Base-by-base conservation (phyloP, 2,329 filamentous ascomycete genomes). In the Colletotrichum nymphaeae region DNA sequence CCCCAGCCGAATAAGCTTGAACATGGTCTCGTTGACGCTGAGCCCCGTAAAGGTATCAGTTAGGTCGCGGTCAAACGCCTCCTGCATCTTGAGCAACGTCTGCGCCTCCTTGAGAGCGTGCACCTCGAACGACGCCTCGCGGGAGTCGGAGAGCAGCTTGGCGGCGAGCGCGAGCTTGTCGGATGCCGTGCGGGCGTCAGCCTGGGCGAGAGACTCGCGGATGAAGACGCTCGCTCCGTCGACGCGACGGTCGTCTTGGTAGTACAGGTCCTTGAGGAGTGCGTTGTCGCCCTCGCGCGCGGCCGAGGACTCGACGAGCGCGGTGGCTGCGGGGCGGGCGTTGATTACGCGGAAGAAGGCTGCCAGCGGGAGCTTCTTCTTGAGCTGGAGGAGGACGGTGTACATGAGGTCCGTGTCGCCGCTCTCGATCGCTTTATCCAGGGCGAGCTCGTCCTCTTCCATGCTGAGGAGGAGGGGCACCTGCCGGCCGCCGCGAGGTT, bases 371-470 rank as follows among this genome's bases (percentile, higher is more conserved):
- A 98, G 88, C 80, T 98, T 98, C 83, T 94, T 95, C 85, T 95
- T 97, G 49, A 99, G 86, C 74, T 96, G 93, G 8, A 97, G 85
- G 7, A 99, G 88, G 5, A 99, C 97, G 79, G 93, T 95, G 77
- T 94, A 93, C n/a, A 98, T 91, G 2, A 99, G 88, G 77, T 99
- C 97, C 0, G 95, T 96, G 79, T 99, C 97, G 22, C 96, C 96
- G 74, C 94, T 97, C 81, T 98, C 95, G 72, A 98, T 94, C 11
- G 97, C 96, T 82, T 98, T 99, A 86, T 98, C 96, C 0, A 99
- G 89, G 0, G 97, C 97, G 53, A 98, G 91, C 76, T 95, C 94
- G 76, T 98, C 96, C 82, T 99, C 95, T 78, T 98, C 95, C 94
- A 98, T 98, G 81, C 90, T 95, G 55, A 99, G 87, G 2, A 99